Conservation (phyloP, 2,329 filamentous ascomycete genomes). For the Apiospora sp. region DNA sequence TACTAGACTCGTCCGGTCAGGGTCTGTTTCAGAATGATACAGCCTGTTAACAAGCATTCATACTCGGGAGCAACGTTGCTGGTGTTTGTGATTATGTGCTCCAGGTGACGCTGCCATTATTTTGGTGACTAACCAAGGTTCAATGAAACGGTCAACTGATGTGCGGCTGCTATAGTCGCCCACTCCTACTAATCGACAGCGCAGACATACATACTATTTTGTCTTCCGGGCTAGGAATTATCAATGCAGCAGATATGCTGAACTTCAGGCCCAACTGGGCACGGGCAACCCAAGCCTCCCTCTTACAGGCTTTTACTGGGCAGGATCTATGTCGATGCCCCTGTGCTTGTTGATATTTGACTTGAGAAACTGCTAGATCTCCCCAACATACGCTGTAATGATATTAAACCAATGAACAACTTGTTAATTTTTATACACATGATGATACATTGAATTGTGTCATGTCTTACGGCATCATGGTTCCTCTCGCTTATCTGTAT, state of each 20-base stretch:
- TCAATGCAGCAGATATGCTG: neutral
- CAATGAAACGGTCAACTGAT: neutral
- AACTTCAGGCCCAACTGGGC: neutral
- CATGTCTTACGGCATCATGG: too few relatives aligned
- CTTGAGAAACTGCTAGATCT: too few relatives aligned
- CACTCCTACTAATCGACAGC: neutral
- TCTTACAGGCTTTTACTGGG: neutral
- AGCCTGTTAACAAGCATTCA: constrained; percentile 13
- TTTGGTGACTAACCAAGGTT: neutral
- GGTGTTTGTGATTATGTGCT: neutral
- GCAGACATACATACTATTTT: too few relatives aligned
- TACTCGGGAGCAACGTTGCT: neutral
- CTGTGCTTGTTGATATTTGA: too few relatives aligned
- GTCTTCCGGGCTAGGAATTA: neutral
- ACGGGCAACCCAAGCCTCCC: neutral
- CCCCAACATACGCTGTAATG: too few relatives aligned
- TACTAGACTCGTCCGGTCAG: constrained; percentile 17
- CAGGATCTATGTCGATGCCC: neutral
- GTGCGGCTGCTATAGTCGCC: neutral
- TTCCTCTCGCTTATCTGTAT: too few relatives aligned
- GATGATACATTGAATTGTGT: too few relatives aligned
- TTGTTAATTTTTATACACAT: too few relatives aligned
- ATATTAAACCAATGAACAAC: too few relatives aligned
- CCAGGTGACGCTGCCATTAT: neutral
- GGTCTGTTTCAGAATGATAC: constrained; percentile 16